A percentile compares a stretch with the other conserved stretches of the same genome.
Conservation (phyloP, 2,329 filamentous ascomycete genomes). For the Penicillium griseofulvum region DNA sequence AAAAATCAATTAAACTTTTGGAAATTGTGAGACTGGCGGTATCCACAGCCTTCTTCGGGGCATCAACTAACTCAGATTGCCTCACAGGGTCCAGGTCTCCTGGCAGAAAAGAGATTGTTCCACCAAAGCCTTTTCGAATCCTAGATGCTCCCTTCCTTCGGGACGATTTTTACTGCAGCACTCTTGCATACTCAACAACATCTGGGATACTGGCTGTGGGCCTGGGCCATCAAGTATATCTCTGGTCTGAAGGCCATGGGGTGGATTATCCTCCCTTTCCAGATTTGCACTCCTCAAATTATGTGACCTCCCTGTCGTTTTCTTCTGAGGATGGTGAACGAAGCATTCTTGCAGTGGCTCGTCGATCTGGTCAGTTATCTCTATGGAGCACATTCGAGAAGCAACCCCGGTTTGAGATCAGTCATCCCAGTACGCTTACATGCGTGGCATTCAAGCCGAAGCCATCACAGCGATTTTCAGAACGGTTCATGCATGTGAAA, state of each 20-base stretch:
- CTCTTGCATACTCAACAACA: constrained; percentile 77
- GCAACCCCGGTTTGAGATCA: constrained; percentile 69
- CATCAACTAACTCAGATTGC: constrained; percentile 15
- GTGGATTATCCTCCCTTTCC: constrained; percentile 59
- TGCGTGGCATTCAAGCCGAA: constrained; percentile 79
- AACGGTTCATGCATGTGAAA: constrained; percentile 46
- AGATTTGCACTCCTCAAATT: constrained; percentile 50
- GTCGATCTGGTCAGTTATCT: constrained; percentile 71
- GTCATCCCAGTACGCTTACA: constrained; percentile 69
- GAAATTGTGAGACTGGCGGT: background rate
- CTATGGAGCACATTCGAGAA: constrained; percentile 71
- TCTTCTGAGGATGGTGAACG: constrained; percentile 74
- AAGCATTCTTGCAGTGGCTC: constrained; percentile 79
- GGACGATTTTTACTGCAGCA: constrained; percentile 93
- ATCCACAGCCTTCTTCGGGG: background rate
- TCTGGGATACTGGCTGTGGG: constrained; percentile 79
- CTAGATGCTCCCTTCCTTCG: constrained; percentile 85
- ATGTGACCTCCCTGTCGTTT: constrained; percentile 84
- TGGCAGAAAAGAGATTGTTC: constrained; percentile 51
- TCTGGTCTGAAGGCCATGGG: constrained; percentile 77
- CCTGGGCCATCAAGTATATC: constrained; percentile 73
- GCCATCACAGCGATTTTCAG: constrained; percentile 50
- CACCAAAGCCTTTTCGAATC: constrained; percentile 76
- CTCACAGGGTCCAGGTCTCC: constrained; percentile 24
- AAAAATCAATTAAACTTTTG: background rate